Base-by-base conservation (phyloP, 768 basidiomycete genomes). In the Suillus spraguei region DNA sequence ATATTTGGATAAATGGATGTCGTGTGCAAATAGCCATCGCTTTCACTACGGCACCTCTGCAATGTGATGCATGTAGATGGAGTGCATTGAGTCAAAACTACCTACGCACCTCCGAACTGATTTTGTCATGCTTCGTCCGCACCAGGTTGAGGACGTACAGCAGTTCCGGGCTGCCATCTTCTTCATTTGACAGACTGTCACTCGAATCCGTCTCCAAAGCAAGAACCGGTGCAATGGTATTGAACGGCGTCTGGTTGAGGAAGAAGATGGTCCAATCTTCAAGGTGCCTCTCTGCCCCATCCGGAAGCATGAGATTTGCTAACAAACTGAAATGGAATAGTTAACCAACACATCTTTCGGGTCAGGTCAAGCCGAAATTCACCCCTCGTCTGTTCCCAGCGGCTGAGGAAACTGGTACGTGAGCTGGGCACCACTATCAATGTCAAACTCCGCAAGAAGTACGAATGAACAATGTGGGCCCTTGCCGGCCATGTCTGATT, bases 201-300 rank as follows among this genome's bases (percentile, higher is more conserved):
- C 69, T 70, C 14, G 72, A 60, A 32, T 78, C 76, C 1, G 84
- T 86, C 68, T 91, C 90, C 66, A 90, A 78, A 1, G 91, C 87
- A 47, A 96, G 82, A 17, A 95, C 85, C 7, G 94, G 91, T 2
- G 89, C 85, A 66, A 97, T 93, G 20, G 88, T 89, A 71, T 95
- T 95, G 78, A 90, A 92, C 0, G 89, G 83, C 0, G 92, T 94
- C 77, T 98, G 97, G 73, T 98, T 98, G 63, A 99, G 85, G 76
- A 97, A 97, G 83, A 99, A 99, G 50, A 98, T 88, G 6, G 97
- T 99, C 96, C 96, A 99, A 77, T 99, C 97, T 74, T 97, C 94
- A 28, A 91, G 79, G 65, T 97, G 92, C 59, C 91, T 87, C 78
- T 99, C 97, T 36, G 95, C 97, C 7, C 97, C 97, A 75, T 99